Evolutionary conservation across 441 rosid genomes (phyloP), one percentile per base, ranked within the genome.

Genomic region (Cnidoscolus chayamansa): DNA sequence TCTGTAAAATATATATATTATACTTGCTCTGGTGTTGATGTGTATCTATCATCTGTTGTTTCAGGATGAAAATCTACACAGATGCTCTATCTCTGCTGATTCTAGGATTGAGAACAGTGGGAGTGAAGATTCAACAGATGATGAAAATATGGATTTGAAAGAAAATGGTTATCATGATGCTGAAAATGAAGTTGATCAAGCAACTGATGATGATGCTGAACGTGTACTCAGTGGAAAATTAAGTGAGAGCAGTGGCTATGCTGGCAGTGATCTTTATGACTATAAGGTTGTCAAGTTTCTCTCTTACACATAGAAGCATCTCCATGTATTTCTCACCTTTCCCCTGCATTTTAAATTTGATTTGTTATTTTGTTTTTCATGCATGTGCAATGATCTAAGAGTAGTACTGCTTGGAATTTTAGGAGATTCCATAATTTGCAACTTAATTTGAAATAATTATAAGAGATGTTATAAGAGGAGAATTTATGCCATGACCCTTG

Each of bases 231-330:
- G 97, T 78, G 98, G 96, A 75, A 95, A 92, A 79, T 82, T 91
- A 86, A 95, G 97, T 78, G 99, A 91, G 85, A 92, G 96, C 82
- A 95, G 99, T 63, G 90, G 90, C 65, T 90, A 80, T 79, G 92
- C 90, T 70, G 92, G 89, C 83, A 85, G 89, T 63, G 99, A 95
- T 88, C 92, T 91, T 65, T 95, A 92, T 75, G 96, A 92, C 75
- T 89, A 90, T 78, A 95, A 92, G 99, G 99, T 95, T 76, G 99
- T 95, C 75, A 89, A 92, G 94, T 95, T 91, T 75, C 78, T 77
- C 68, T 68, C 72, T 55, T 73, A 32, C 32, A 17, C 32, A n/a
- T 10, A 10, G 53, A 43, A 32, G 67, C 69, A 40, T 11, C 25
- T 65, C 30, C 65, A 45, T 55, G 17, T 43, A 15, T 31, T 54